Evolutionary conservation across 2,329 filamentous ascomycete genomes (phyloP).

Genomic region (Teratosphaeria pseudoeucalypti): DNA sequence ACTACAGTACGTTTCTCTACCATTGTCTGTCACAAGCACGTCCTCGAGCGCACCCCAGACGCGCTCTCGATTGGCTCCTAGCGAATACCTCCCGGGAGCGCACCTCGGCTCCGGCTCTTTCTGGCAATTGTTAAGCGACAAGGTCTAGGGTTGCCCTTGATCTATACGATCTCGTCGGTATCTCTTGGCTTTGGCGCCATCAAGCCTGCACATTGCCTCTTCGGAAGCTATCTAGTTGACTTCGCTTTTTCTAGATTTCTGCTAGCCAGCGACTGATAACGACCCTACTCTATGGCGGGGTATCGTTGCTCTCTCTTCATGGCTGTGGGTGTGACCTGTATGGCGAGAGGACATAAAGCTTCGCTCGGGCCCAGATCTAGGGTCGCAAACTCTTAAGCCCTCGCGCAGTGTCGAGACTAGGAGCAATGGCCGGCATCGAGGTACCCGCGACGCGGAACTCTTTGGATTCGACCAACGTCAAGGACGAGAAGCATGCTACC

Average conservation of each 20-base stretch:
- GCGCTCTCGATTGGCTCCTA: no score
- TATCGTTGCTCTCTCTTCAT: neutral
- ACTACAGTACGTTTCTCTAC: no score
- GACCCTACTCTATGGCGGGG: neutral
- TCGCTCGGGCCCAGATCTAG: neutral
- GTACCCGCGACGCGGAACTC: neutral
- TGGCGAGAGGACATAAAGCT: neutral
- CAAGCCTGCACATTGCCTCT: no score
- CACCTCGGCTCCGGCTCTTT: no score
- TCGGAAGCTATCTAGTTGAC: no score
- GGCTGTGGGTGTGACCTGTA: neutral
- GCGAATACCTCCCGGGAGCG: no score
- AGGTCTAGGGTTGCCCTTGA: no score
- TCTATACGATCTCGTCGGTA: no score
- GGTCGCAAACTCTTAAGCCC: neutral
- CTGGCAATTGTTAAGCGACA: no score
- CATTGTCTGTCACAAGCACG: no score
- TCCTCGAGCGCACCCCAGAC: no score
- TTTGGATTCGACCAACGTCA: neutral
- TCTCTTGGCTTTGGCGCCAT: no score
- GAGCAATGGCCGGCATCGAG: neutral
- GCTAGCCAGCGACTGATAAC: neutral
- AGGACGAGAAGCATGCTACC: neutral
- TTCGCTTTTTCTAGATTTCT: neutral
- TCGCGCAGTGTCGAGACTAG: neutral